Evolutionary conservation across 106 monocot species (phyloP), one percentile per base, ranked within the genome.

Genomic region (Amphibolis antarctica): DNA sequence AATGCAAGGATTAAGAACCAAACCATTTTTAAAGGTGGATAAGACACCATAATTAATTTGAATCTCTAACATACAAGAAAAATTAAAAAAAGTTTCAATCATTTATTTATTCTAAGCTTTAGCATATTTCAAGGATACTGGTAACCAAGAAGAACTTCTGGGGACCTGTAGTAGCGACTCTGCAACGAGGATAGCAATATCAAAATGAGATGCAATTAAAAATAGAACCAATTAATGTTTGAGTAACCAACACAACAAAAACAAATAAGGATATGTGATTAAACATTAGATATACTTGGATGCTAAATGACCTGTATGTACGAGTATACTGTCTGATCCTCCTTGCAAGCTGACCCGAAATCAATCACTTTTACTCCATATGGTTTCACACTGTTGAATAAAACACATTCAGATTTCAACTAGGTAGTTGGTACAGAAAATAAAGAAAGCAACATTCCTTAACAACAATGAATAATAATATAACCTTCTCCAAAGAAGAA

Each of bases 131-230:
- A 67, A 90, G 90, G 96, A 98, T 98, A 98, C 98, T 84, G 87
- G 65, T 85, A 91, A 51, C 87, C 91, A 62, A 98, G 82, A 69
- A 98, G 78, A 68, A 91, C 91, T 74, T 98, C 98, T 28, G 91
- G 91, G 68, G 98, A 98, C 66, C 98, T 84, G 68, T 98, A 98
- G 67, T 91, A 85, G 22, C 98, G 98, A 76, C 98, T 98, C 98
- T 98, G 87, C 60, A 75, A 67, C 27, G 59, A 55, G 59, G 59
- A 69, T 29, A 31, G 57, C 7, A 55, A 27, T 29, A 42, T 36
- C 1, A 48, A 14, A 36, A 71, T 61, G 11, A 60, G 29, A 59
- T 45, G 49, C 46, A 42, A 36, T 15, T 29, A 70, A 53, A 52
- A 28, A 47, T 9, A 62, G 1, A 49, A n/a, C 28, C 30, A 58